These are phyloP conservation scores for Pichia sp. DNA, from an alignment of 1,139 yeast genomes.

Conservation along the genomic window DNA sequence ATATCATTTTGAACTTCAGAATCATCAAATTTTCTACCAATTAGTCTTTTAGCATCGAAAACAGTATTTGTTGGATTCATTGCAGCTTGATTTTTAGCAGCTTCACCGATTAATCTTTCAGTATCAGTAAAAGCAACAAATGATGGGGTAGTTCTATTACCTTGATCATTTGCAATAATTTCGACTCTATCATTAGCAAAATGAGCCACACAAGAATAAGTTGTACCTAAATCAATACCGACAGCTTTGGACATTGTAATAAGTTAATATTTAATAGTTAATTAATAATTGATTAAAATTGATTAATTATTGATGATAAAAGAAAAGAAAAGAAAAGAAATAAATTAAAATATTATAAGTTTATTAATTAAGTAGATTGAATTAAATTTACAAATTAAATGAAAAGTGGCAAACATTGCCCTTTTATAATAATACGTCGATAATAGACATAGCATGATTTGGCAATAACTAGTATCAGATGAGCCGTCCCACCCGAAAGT, in stretches of 20 bases:
- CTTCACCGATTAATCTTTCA: slow-evolving; percentile 88
- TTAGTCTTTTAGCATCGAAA: slow-evolving; percentile 81
- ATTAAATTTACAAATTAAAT: too few species aligned
- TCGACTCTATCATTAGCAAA: slow-evolving; percentile 69
- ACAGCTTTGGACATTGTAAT: slow-evolving; percentile 56
- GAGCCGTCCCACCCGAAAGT: not conserved
- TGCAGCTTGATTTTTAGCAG: slow-evolving; percentile 91
- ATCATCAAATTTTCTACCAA: slow-evolving; percentile 73
- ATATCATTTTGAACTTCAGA: slow-evolving; percentile 74
- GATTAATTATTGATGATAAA: not conserved
- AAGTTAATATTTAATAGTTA: not conserved
- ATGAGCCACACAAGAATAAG: slow-evolving; percentile 80
- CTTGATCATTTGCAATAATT: slow-evolving; percentile 90
- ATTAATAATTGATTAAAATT: not conserved
- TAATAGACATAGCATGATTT: not conserved
- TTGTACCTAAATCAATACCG: slow-evolving; percentile 83
- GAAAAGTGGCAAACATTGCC: too few species aligned
- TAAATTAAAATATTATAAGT: not conserved
- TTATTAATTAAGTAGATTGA: too few species aligned
- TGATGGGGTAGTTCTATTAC: slow-evolving; percentile 91
- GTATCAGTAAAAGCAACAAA: slow-evolving; percentile 81
- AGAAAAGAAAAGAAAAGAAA: not conserved
- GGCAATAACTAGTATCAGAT: not conserved
- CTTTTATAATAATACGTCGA: too few species aligned
- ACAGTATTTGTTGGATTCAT: slow-evolving; percentile 74